A percentile compares a stretch with the other conserved stretches of the same genome.
Conservation (phyloP, 768 basidiomycete species). For the Kwoniella mangroviensis region DNA sequence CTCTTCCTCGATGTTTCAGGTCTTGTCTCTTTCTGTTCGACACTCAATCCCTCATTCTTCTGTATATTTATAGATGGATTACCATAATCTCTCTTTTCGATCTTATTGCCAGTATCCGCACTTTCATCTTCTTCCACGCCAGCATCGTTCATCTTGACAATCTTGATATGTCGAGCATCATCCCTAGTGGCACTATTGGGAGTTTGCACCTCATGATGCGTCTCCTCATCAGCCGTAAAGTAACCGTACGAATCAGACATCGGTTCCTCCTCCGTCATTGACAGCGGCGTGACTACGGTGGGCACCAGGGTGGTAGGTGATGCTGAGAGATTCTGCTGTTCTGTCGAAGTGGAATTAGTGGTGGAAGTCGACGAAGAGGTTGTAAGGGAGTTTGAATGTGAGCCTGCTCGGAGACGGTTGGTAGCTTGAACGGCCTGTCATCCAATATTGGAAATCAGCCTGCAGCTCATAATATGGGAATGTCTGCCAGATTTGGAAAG, state of each 20-base stretch:
- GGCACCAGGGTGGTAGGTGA: constrained; percentile 4
- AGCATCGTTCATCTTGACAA: not conserved
- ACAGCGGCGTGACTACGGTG: constrained; percentile 35
- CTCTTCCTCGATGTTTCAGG: constrained; percentile 12
- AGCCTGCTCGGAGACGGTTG: constrained; percentile 40
- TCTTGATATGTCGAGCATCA: not conserved
- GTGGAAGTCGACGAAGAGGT: constrained; percentile 1
- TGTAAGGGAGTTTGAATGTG: constrained; percentile 10
- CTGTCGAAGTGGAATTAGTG: not conserved
- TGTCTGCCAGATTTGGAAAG: not conserved
- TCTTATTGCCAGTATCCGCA: not conserved
- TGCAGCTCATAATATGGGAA: too few relatives aligned
- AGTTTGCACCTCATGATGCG: constrained; percentile 10
- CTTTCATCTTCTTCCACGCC: not conserved
- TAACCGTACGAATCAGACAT: constrained; percentile 24
- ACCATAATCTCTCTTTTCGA: constrained; percentile 6
- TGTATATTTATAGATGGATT: not conserved
- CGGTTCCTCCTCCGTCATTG: constrained; percentile 41
- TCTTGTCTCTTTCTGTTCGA: not conserved
- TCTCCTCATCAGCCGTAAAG: constrained; percentile 37
- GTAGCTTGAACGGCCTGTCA: constrained; percentile 44
- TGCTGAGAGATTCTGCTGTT: not conserved
- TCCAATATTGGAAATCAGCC: not conserved
- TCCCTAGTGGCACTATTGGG: not conserved
- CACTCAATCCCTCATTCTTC: not conserved